Percentiles rank a stretch among this genome's conserved stretches.
phyloP scores from a whole-genome alignment of 345 rosid species.

The Clausena lansium region DNA sequence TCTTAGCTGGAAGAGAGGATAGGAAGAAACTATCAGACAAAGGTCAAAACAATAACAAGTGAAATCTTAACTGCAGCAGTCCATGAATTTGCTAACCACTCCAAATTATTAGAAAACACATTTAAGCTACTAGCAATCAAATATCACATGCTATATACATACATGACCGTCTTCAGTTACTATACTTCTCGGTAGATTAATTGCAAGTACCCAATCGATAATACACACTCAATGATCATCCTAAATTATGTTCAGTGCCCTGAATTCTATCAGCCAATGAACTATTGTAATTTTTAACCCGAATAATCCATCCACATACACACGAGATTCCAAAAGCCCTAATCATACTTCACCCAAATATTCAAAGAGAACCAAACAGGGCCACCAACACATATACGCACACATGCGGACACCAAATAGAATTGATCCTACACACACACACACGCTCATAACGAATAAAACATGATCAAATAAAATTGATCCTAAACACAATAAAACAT shows the following conservation, averaged over 20 bases:
- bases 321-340: background rate
- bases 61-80: background rate
- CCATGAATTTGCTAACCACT: background rate
- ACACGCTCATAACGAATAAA: background rate
- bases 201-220: background rate
- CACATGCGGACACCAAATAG: background rate
- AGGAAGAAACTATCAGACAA: background rate
- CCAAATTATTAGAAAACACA: background rate
- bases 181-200: background rate
- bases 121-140: background rate
- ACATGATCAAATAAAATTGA: no score
- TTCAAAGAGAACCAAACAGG: background rate
- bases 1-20: conserved; percentile 6
- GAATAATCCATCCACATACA: background rate
- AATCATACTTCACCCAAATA: background rate
- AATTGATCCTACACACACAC: no score
- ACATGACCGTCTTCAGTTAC: background rate
- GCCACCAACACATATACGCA: background rate
- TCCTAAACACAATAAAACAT: background rate
- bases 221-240: background rate
- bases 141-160: background rate
- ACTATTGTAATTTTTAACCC: background rate
- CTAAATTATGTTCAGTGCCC: no score
- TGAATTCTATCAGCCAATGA: background rate
- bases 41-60: background rate